Evolutionary conservation across 805 yeast species (phyloP), one percentile per base, ranked within the genome.

Genomic region (Scheffersomyces lignosus): DNA sequence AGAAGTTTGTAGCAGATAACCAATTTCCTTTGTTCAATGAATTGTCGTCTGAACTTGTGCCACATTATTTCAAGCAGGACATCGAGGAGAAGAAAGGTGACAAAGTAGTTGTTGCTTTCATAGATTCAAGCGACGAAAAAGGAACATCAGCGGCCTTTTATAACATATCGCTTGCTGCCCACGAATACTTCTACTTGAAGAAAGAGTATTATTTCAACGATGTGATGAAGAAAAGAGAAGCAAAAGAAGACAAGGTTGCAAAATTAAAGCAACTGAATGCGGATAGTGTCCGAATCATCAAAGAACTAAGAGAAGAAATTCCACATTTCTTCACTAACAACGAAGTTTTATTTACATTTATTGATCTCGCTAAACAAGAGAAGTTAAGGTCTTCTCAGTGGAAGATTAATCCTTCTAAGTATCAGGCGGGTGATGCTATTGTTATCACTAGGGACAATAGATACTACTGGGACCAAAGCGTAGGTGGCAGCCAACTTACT

Each of bases 1-100:
- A 69, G 44, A 53, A 71, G 12, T 85, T 83, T 66, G 58, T 85
- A 18, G 52, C 57, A 20, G 57, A 62, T 31, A 67, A 75, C 45
- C 64, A 77, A 14, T 56, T 64, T 31, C 88, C 90, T 4, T 56
- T 71, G 9, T 59, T 78, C 31, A 71, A 67, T 34, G 81, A 80
- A 45, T 58, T 84, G 34, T 72, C 77, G 0, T 68, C 75, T 0
- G 48, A 51, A 5, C 49, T 61, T 15, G 47, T 60, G 24, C 47
- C 57, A 1, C n/a, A 31, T 3, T 63, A 76, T 43, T 77, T 77
- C 47, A 51, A 56, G 24, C 30, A 47, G 2, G 31, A 36, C 7
- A 34, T 39, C 10, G 37, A 39, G 13, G 43, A 45, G 15, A 50
- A 58, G 32, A 53, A 52, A 25, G 53, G 62, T 27, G 63, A 65